Percentiles rank a stretch among this genome's conserved stretches.
Conservation (phyloP, 768 basidiomycete genomes). For the Boletus sp. region DNA sequence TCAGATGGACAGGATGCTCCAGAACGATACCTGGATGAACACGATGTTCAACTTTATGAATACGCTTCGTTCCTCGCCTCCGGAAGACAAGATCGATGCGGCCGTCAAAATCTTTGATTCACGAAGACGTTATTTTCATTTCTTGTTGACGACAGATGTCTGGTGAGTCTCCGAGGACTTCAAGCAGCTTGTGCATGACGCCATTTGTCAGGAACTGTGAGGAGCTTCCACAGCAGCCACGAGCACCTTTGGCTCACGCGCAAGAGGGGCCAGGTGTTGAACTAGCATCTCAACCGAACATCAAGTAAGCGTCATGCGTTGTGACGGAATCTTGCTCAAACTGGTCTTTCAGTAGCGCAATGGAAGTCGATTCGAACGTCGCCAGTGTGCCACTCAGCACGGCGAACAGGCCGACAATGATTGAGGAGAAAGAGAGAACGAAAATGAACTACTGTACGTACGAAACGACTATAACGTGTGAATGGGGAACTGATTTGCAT, state of each 20-base stretch:
- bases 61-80: neutral
- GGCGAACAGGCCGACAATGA: neutral
- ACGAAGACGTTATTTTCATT: slow-evolving; percentile 3
- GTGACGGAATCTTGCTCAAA: neutral
- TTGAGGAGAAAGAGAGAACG: too few species aligned
- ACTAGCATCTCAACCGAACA: neutral
- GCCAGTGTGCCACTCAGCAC: too few species aligned
- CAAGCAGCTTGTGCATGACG: neutral
- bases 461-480: neutral
- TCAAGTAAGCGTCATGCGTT: neutral
- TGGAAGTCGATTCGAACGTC: neutral
- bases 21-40: neutral
- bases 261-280: neutral
- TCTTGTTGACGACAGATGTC: slow-evolving; percentile 6
- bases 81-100: slow-evolving; percentile 5
- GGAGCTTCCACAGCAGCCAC: neutral
- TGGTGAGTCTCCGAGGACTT: neutral
- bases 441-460: neutral
- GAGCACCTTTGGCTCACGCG: neutral
- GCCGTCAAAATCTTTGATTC: slow-evolving; percentile 8
- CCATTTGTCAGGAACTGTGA: slow-evolving; percentile 5
- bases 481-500: neutral
- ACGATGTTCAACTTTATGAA: neutral
- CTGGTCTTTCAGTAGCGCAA: neutral
- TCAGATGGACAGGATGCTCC: slow-evolving; percentile 9